These are phyloP conservation scores for Xanthoconium stramineum DNA, from an alignment of 768 basidiomycete species.

Conservation along the genomic window DNA sequence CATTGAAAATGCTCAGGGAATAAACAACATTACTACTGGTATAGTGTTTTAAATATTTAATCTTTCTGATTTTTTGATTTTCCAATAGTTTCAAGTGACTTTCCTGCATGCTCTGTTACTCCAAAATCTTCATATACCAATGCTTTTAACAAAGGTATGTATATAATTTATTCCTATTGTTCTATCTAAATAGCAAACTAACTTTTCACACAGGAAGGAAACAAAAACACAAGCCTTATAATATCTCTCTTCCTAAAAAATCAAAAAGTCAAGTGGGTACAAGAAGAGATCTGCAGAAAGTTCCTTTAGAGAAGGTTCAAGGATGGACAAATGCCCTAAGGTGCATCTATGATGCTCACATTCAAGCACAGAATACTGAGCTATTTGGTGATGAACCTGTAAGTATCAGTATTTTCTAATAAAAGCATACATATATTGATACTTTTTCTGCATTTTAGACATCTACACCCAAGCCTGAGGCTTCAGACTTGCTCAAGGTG, in stretches of 20 bases:
- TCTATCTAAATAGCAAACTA: not conserved
- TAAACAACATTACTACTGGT: not conserved
- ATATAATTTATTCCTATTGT: not conserved
- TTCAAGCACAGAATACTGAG: not conserved
- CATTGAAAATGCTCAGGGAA: too few species aligned
- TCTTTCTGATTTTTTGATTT: not conserved
- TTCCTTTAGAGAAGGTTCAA: constrained; percentile 5
- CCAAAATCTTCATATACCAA: too few species aligned
- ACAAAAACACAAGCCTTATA: not conserved
- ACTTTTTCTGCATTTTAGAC: constrained; percentile 2
- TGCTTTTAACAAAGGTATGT: not conserved
- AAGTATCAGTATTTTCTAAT: not conserved
- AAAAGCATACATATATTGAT: not conserved
- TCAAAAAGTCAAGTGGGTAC: not conserved
- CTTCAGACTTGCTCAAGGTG: constrained; percentile 14
- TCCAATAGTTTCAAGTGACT: not conserved
- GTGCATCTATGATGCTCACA: not conserved
- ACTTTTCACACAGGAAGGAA: not conserved
- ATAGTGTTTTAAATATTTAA: not conserved
- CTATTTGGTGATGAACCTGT: constrained; percentile 24
- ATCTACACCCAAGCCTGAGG: not conserved
- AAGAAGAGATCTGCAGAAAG: not conserved
- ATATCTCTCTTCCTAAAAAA: not conserved
- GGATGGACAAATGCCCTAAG: constrained; percentile 14
- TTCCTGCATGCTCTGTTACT: accelerated